These are phyloP conservation scores for Macroventuria anomochaeta DNA, from an alignment of 2,329 filamentous ascomycete genomes.

Conservation along the genomic window DNA sequence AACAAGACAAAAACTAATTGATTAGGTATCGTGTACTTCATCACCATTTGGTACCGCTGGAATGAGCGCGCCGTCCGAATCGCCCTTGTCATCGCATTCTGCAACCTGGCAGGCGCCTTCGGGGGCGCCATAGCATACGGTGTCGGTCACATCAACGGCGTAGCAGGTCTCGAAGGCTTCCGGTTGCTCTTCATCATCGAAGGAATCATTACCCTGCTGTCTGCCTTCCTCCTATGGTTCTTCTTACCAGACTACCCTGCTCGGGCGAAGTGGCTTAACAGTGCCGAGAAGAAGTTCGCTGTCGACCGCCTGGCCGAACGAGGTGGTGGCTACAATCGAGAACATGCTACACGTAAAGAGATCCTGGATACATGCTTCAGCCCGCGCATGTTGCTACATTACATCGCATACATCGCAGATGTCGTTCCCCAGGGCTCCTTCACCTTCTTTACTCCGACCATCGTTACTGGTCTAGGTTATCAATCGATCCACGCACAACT, in stretches of 20 bases:
- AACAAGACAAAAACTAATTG: not conserved
- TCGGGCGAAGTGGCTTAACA: constrained; percentile 54
- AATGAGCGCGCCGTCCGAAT: constrained; percentile 66
- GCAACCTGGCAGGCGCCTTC: constrained; percentile 62
- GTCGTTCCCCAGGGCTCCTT: constrained; percentile 41
- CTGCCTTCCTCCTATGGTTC: constrained; percentile 50
- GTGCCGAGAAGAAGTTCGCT: constrained; percentile 47
- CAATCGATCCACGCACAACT: constrained; percentile 49
- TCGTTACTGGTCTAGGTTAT: constrained; percentile 54
- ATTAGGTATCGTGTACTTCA: constrained; percentile 54
- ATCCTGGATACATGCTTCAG: constrained; percentile 47
- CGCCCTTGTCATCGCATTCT: constrained; percentile 62
- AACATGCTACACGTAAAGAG: constrained; percentile 46
- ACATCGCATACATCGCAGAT: constrained; percentile 34
- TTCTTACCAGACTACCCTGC: constrained; percentile 59
- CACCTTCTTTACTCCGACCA: constrained; percentile 55
- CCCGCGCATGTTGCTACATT: constrained; percentile 50
- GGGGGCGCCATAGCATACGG: constrained; percentile 64
- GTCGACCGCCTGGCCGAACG: constrained; percentile 47
- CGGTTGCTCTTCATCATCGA: constrained; percentile 38
- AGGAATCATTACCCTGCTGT: constrained; percentile 32
- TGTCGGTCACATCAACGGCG: constrained; percentile 51
- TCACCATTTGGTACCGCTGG: constrained; percentile 63
- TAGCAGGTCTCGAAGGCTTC: constrained; percentile 44
- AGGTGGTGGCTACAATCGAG: constrained; percentile 49